Evolutionary conservation across 371 early-diverging fungal genomes (phyloP), one percentile per base, ranked within the genome.

Genomic region (Mortierella polycephala): DNA sequence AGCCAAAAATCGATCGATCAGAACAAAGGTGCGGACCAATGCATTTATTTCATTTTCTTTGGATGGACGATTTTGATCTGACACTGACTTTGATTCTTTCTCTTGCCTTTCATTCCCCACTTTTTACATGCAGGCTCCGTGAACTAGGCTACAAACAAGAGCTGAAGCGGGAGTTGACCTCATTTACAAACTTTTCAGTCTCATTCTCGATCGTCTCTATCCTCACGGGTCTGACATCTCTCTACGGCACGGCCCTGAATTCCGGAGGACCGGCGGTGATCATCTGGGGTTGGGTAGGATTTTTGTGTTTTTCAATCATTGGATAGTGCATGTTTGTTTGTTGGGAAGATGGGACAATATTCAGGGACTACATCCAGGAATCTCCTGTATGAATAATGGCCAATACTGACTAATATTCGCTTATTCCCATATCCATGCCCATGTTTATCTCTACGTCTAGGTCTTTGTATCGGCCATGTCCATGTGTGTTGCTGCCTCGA

Each of bases 261-360:
- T 74, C 83, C 1, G 89, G 89, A 47, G 89, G 87, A 14, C 85
- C 85, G n/a, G 83, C 76, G 7, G 83, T 84, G 23, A 76, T 84
- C 66, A 83, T 84, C 11, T 86, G 85, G 86, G 84, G 85, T 21
- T 87, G 89, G 86, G 74, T 74, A 74, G 49, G 66, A 30, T 69
- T 81, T 57, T 63, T 62, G 58, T 44, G 9, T 44, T 46, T 67
- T 16, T 60, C 14, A 42, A 23, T 39, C 39, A 70, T 63, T 57
- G 42, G 53, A 56, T 49, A 59, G 16, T 16, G 14, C 21, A 53
- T 30, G 30, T 30, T 30, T 30, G 4, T 30, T 30, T 30, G 30
- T 30, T 4, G 30, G 30, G 30, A 30, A 4, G 30, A 30, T 30
- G 30, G 30, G 30, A 30, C 30, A 2, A 30, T 30, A 2, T 4